Conservation (phyloP, 176 grass and related monocot genomes). For the Themeda triandra region DNA sequence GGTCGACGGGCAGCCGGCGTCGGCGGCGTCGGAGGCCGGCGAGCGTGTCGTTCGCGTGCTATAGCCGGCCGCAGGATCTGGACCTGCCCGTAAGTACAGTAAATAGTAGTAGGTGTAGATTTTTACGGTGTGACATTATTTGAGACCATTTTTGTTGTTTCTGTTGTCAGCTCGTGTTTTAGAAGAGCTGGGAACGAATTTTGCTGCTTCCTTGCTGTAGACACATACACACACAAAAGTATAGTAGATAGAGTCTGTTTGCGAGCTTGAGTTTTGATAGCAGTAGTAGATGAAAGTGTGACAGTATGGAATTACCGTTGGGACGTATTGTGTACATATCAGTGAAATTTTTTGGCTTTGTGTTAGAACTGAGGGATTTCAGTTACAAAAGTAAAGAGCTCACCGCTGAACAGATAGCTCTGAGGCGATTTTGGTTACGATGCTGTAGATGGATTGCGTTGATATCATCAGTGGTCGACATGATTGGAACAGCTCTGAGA, state of each 20-base stretch:
- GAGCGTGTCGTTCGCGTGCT: conserved; percentile 51
- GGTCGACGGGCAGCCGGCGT: neutral
- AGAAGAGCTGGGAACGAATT: conserved; percentile 52
- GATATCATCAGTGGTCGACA: too few relatives aligned
- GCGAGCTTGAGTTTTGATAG: neutral
- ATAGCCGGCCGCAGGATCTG: conserved; percentile 12
- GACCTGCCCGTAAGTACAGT: conserved; percentile 4
- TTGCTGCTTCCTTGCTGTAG: neutral
- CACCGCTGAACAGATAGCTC: too few relatives aligned
- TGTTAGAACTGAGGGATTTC: neutral
- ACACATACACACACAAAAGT: neutral
- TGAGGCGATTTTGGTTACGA: too few relatives aligned
- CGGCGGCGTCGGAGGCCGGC: neutral
- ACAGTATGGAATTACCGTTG: neutral
- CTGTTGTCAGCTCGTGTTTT: conserved; percentile 71
- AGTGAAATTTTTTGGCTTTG: neutral
- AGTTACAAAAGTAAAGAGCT: neutral
- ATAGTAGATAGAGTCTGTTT: neutral
- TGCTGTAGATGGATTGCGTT: too few relatives aligned
- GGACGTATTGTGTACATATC: neutral
- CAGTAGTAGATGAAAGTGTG: neutral
- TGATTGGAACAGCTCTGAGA: too few relatives aligned
- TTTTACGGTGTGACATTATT: neutral
- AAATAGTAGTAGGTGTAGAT: neutral
- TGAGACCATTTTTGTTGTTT: conserved; percentile 18